phyloP scores from a whole-genome alignment of 306 rosid genomes.

The Sicyos edulis region DNA sequence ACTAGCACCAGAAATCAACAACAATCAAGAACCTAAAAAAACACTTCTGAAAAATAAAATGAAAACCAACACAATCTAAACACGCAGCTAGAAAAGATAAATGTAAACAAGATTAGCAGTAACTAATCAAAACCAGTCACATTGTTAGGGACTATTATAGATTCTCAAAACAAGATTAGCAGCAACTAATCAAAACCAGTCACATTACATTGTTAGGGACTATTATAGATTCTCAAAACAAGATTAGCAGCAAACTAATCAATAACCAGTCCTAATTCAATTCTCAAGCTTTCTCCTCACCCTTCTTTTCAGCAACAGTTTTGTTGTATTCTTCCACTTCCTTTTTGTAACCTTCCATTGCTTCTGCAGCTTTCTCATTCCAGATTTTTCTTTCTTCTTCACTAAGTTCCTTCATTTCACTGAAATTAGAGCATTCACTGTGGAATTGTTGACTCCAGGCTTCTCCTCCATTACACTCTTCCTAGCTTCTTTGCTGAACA shows the following conservation, averaged over 20 bases:
- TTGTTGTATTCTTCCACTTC: slow-evolving; percentile 69
- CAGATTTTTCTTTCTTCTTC: slow-evolving; percentile 60
- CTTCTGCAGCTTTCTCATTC: slow-evolving; percentile 67
- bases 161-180: slow-evolving; percentile 1
- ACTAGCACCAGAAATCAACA: too few species aligned
- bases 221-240: slow-evolving; percentile 28
- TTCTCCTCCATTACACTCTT: slow-evolving; percentile 50
- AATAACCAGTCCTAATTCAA: neutral
- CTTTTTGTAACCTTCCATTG: slow-evolving; percentile 79
- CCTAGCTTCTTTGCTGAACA: slow-evolving; percentile 78
- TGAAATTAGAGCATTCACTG: slow-evolving; percentile 57
- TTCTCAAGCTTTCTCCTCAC: neutral
- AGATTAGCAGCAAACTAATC: neutral
- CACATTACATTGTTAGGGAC: neutral
- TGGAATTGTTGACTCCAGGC: slow-evolving; percentile 41
- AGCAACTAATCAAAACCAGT: neutral
- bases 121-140: neutral
- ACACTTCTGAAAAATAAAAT: neutral
- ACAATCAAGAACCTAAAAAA: too few species aligned
- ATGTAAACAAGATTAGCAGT: slow-evolving; percentile 14
- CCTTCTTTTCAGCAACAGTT: slow-evolving; percentile 46
- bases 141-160: slow-evolving; percentile 31
- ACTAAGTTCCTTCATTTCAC: slow-evolving; percentile 84
- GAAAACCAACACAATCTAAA: neutral
- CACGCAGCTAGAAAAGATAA: neutral